Percentiles rank a stretch among this genome's conserved stretches.
Conservation (phyloP, 768 basidiomycete genomes). For the Suillus cothurnatus region DNA sequence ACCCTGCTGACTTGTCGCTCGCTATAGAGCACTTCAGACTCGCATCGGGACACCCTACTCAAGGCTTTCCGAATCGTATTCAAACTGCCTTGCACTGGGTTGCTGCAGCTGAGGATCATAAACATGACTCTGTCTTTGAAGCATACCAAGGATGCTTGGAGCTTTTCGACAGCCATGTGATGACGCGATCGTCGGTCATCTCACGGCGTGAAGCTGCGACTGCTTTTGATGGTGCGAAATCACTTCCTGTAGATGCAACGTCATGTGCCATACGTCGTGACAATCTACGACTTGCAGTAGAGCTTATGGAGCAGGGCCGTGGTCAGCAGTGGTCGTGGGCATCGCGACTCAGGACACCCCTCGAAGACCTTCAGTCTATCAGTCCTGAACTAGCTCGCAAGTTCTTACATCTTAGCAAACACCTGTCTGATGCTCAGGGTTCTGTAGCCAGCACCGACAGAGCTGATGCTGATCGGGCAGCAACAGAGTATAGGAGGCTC, state of each 20-base stretch:
- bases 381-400: not conserved
- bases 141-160: too few relatives aligned
- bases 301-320: conserved; percentile 25
- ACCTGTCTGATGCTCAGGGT: not conserved
- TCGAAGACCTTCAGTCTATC: conserved; percentile 20
- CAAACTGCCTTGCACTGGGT: too few relatives aligned
- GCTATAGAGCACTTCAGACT: too few relatives aligned
- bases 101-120: too few relatives aligned
- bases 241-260: not conserved
- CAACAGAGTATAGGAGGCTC: not conserved
- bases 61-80: too few relatives aligned
- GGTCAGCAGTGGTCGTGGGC: conserved; percentile 31
- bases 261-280: conserved; percentile 16
- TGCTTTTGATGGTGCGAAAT: not conserved
- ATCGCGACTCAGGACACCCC: conserved; percentile 23
- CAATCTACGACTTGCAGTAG: conserved; percentile 18
- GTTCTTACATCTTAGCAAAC: not conserved
- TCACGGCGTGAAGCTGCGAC: not conserved
- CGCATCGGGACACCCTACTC: too few relatives aligned
- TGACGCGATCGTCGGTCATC: not conserved
- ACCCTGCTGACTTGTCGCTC: too few relatives aligned
- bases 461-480: not conserved
- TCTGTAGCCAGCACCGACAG: not conserved
- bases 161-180: not conserved
- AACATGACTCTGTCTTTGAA: too few relatives aligned